phyloP scores from a whole-genome alignment of 208 protist species.

The Trypanosomatidae sp. region DNA sequence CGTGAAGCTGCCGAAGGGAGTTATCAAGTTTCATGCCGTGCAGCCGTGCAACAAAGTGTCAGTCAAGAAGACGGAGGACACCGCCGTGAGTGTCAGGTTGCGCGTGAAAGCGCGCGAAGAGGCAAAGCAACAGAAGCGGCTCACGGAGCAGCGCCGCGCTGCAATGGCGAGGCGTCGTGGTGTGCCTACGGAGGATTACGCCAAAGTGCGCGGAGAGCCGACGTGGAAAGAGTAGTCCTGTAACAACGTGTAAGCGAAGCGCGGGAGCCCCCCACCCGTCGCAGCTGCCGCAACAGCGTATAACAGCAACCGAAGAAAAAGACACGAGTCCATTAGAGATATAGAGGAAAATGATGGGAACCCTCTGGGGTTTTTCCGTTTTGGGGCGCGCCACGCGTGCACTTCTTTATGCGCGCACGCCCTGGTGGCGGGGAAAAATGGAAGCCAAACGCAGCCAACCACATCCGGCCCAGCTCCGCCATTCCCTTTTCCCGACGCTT shows the following conservation, averaged over 20 bases:
- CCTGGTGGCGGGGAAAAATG: not conserved
- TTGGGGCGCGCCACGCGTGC: not conserved
- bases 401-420: not conserved
- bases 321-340: not conserved
- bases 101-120: constrained; percentile 30
- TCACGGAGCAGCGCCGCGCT: constrained; percentile 32
- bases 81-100: constrained; percentile 17
- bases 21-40: constrained; percentile 37
- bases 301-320: not conserved
- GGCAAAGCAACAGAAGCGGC: constrained; percentile 35
- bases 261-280: not conserved
- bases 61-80: constrained; percentile 48
- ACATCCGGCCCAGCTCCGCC: not conserved
- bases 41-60: constrained; percentile 26
- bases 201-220: not conserved
- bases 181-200: not conserved
- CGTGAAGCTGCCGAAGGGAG: constrained; percentile 35
- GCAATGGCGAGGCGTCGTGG: constrained; percentile 24
- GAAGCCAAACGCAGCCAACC: not conserved
- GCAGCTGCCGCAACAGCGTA: not conserved
- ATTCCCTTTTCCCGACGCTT: not conserved
- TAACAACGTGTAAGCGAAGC: constrained; percentile 6
- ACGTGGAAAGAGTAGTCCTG: not conserved
- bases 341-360: no score
- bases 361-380: not conserved